A percentile compares a stretch with the other conserved stretches of the same genome.
Conservation (phyloP, 2,329 filamentous ascomycete species). For the Scleromitrula shiraiana region DNA sequence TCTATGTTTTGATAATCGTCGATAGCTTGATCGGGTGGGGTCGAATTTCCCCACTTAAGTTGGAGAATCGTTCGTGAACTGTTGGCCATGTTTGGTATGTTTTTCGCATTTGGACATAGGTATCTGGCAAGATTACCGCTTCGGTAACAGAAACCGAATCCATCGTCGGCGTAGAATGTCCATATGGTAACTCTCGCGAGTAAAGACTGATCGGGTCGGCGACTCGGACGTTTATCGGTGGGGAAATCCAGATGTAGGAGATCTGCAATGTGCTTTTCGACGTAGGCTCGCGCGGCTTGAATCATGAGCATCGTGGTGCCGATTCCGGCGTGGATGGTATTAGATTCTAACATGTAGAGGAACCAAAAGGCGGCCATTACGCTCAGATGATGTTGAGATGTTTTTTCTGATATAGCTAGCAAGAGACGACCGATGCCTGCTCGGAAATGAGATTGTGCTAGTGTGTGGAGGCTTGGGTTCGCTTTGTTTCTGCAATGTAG, state of each 20-base stretch:
- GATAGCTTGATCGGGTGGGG: background rate
- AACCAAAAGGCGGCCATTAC: conserved; percentile 5
- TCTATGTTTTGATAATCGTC: conserved; percentile 1
- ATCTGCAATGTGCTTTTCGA: background rate
- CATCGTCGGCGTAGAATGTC: conserved; percentile 3
- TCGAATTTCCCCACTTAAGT: background rate
- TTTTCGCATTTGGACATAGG: background rate
- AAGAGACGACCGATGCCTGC: conserved; percentile 2
- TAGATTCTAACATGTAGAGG: conserved; percentile 3
- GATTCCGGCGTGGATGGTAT: background rate
- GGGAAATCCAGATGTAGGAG: background rate
- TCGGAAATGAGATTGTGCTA: conserved; percentile 1
- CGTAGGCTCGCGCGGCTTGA: background rate
- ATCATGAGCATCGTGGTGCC: conserved; percentile 3
- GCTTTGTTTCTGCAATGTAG: background rate
- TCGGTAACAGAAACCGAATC: conserved; percentile 6
- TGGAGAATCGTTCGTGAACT: background rate
- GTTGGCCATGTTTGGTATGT: conserved; percentile 1
- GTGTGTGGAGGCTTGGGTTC: background rate
- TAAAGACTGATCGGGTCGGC: background rate
- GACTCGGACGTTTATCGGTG: background rate
- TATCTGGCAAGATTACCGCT: conserved; percentile 2
- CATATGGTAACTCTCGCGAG: conserved; percentile 1
- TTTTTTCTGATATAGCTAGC: background rate
- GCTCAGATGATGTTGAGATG: background rate